A percentile compares a stretch with the other conserved stretches of the same genome.
phyloP scores from a whole-genome alignment of 176 grass and related monocot genomes.

The Oryza nivara region DNA sequence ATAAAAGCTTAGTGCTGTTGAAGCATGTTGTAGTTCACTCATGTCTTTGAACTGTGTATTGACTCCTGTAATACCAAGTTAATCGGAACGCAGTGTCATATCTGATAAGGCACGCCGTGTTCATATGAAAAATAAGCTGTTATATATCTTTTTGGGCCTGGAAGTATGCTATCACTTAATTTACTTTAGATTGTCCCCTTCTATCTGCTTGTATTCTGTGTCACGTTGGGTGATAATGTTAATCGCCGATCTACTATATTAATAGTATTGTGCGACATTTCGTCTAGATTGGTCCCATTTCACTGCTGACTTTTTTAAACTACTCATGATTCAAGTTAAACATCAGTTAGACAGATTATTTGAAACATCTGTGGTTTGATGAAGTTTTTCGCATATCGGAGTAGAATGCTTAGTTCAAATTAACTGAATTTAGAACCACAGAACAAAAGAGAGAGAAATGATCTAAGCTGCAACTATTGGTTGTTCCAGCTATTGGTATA shows the following conservation, averaged over 20 bases:
- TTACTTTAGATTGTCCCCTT: background rate
- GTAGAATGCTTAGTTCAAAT: background rate
- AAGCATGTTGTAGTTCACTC: background rate
- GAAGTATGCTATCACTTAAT: background rate
- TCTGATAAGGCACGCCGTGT: background rate
- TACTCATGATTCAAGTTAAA: background rate
- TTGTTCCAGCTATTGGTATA: background rate
- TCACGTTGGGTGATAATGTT: background rate
- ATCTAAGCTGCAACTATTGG: background rate
- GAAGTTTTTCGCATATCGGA: background rate
- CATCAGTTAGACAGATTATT: background rate
- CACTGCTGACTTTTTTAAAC: background rate
- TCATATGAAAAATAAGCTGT: background rate
- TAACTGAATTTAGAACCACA: too few relatives aligned
- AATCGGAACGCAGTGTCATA: background rate
- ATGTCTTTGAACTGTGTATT: background rate
- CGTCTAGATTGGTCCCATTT: background rate
- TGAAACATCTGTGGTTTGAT: too few relatives aligned
- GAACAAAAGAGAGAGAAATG: background rate
- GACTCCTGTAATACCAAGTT: background rate
- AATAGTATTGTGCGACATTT: background rate
- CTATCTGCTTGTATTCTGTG: background rate
- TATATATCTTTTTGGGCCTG: background rate
- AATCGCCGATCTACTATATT: background rate
- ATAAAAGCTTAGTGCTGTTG: constrained; percentile 41